These are phyloP conservation scores for Auricularia sp. DNA, from an alignment of 768 basidiomycete genomes.

Conservation along the genomic window DNA sequence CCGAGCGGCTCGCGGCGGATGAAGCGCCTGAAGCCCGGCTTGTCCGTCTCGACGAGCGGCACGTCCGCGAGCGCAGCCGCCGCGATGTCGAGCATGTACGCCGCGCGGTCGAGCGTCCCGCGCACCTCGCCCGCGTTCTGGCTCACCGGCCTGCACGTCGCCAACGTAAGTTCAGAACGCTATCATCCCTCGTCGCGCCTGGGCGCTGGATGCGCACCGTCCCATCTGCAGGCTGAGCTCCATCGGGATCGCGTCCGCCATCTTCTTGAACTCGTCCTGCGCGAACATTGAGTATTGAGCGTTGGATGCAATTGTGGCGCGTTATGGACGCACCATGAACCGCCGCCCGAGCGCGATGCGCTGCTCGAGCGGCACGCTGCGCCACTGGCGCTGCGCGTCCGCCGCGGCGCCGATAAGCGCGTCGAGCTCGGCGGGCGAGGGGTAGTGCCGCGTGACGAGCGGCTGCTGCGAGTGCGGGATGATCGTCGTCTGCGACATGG, in stretches of 20 bases:
- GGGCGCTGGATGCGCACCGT: conserved; percentile 34
- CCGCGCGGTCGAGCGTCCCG: conserved; percentile 72
- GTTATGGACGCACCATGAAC: conserved; percentile 45
- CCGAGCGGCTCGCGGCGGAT: conserved; percentile 81
- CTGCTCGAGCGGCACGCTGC: conserved; percentile 44
- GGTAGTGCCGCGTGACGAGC: conserved; percentile 57
- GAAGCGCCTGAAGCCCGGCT: conserved; percentile 72
- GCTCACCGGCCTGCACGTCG: conserved; percentile 52
- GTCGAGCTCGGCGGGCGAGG: conserved; percentile 50
- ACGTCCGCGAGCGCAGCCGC: conserved; percentile 64
- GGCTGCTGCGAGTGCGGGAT: conserved; percentile 70
- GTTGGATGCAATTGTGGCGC: conserved; percentile 27
- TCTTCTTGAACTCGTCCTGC: conserved; percentile 42
- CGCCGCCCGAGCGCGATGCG: conserved; percentile 60
- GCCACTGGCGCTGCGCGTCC: conserved; percentile 70
- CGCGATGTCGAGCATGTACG: conserved; percentile 81
- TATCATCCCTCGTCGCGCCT: not conserved
- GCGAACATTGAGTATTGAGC: conserved; percentile 7
- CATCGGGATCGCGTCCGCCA: conserved; percentile 50
- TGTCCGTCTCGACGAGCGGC: conserved; percentile 62
- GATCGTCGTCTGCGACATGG: conserved; percentile 62
- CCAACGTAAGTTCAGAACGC: too few relatives aligned
- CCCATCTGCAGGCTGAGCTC: conserved; percentile 91
- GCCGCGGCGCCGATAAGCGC: conserved; percentile 44
- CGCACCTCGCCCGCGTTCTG: conserved; percentile 72